phyloP scores from a whole-genome alignment of 106 monocot species.

The Dendrobium officinale region DNA sequence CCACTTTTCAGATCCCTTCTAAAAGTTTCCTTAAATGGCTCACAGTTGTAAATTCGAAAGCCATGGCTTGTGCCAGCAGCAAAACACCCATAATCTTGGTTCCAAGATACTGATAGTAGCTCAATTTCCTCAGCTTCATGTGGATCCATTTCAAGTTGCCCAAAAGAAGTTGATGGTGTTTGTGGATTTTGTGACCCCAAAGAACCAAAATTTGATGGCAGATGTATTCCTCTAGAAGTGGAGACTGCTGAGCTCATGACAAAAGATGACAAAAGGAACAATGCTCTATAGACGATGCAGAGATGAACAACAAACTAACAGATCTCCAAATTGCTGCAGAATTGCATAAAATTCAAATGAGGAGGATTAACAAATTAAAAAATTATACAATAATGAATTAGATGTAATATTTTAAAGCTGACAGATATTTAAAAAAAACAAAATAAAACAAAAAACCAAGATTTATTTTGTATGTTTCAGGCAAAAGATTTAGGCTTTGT shows the following conservation, averaged over 20 bases:
- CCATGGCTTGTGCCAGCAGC: slow-evolving; percentile 76
- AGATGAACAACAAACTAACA: background rate
- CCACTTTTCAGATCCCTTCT: slow-evolving; percentile 83
- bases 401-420: background rate
- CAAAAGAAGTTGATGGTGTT: slow-evolving; percentile 22
- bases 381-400: background rate
- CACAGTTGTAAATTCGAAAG: slow-evolving; percentile 78
- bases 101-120: slow-evolving; percentile 80
- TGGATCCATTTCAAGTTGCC: slow-evolving; percentile 30
- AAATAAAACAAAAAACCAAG: background rate
- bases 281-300: background rate
- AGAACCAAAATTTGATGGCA: slow-evolving; percentile 24
- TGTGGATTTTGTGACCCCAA: slow-evolving; percentile 34
- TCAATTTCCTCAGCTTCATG: slow-evolving; percentile 40
- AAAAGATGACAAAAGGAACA: background rate
- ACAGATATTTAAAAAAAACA: background rate
- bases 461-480: background rate
- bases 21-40: slow-evolving; percentile 79
- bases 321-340: slow-evolving; percentile 1
- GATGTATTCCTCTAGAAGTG: slow-evolving; percentile 20
- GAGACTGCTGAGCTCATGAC: slow-evolving; percentile 56
- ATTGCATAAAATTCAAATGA: background rate
- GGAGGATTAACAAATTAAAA: background rate
- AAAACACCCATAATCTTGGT: slow-evolving; percentile 81
- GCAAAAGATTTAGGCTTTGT: background rate